Percentiles rank a stretch among this genome's conserved stretches.
phyloP scores from a whole-genome alignment of 2,329 filamentous ascomycete species.

The Aspergillus hiratsukae region DNA sequence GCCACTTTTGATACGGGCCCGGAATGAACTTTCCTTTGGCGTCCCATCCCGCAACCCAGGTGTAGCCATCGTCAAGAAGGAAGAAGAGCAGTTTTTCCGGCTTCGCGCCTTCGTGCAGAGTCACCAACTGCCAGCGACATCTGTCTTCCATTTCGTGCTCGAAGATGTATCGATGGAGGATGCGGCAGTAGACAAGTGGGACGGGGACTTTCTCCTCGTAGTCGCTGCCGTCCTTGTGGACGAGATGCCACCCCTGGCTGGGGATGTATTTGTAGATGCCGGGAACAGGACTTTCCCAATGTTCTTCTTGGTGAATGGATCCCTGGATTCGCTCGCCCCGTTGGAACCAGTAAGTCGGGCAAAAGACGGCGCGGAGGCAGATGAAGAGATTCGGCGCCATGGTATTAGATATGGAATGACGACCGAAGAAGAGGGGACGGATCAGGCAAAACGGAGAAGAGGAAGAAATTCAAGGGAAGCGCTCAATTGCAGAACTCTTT shows the following conservation, averaged over 20 bases:
- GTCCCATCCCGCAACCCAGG: conserved; percentile 50
- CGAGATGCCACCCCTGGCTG: conserved; percentile 48
- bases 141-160: conserved; percentile 45
- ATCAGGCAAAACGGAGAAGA: neutral
- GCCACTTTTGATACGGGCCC: conserved; percentile 49
- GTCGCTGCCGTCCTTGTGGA: conserved; percentile 36
- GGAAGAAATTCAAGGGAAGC: conserved; percentile 3
- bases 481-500: conserved; percentile 21
- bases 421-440: neutral
- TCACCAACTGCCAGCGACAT: conserved; percentile 41
- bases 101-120: conserved; percentile 34
- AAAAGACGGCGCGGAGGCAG: conserved; percentile 46
- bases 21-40: conserved; percentile 47
- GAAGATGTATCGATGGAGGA: conserved; percentile 47
- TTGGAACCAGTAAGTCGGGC: conserved; percentile 48
- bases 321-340: conserved; percentile 35
- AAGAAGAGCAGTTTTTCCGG: conserved; percentile 44
- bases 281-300: conserved; percentile 46
- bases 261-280: conserved; percentile 49
- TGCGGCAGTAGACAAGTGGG: conserved; percentile 45
- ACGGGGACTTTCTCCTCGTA: conserved; percentile 32
- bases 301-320: conserved; percentile 41
- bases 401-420: conserved; percentile 6
- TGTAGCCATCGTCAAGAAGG: conserved; percentile 45
- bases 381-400: conserved; percentile 51